Base-by-base conservation (phyloP, 2,329 filamentous ascomycete species). In the Graphiopsis chlorocephala region DNA sequence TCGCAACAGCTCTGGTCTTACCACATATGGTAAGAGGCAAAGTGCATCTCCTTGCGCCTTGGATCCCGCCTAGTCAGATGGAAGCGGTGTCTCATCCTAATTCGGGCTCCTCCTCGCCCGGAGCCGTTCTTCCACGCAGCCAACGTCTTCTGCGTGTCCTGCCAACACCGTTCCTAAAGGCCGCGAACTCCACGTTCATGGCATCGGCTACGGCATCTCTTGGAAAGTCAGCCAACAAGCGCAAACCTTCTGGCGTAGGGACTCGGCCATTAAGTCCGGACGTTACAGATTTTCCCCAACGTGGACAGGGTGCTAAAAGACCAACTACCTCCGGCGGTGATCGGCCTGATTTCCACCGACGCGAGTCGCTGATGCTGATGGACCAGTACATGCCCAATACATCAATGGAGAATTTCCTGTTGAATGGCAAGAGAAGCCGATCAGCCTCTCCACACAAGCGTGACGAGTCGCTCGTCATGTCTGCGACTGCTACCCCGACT, bases 61-160 rank as follows among this genome's bases (percentile, higher is more conserved):
- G 93, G 95, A 98, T 99, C 55, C 95, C 95, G 1, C 95, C 95
- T 0, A 98, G 92, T 4, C 93, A 97, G 75, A 90, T 97, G 83
- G 93, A 88, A 61, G 88, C 90, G 20, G 89, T 93, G 68, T 71
- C 72, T 71, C 45, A 61, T 28, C 59, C 81, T 75, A 71, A 80
- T 73, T 38, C 53, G 10, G 66, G 71, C 17, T 70, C 73, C 3
- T 78, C 90, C 3, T 90, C 91, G 0, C 93, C 93, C 0, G 89
- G 89, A 0, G 93, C 92, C 69, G 91, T 93, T 5, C 89, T 99
- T 52, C 95, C 95, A 3, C 93, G 94, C 6, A 92, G 92, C 1
- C 95, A 99, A 75, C 88, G 92, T 59, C 93, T 99, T 67, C 85
- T 99, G 2, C 88, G 95, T 25, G 92, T 93, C 0, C 83, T 99